phyloP scores from a whole-genome alignment of 225 moss, liverwort and hornwort species.

The Asterella californica region DNA sequence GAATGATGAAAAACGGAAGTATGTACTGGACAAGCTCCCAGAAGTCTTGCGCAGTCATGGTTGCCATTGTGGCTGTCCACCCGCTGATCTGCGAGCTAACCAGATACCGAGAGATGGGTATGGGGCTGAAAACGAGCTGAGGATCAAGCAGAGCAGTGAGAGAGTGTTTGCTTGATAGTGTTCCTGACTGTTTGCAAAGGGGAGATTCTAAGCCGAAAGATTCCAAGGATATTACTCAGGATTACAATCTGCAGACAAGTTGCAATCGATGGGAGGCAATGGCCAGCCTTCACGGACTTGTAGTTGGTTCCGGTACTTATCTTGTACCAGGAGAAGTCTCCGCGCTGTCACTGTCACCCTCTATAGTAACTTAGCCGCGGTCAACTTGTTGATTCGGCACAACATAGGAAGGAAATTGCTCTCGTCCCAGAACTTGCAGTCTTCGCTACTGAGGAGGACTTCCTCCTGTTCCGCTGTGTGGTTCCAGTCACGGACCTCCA shows the following conservation, averaged over 20 bases:
- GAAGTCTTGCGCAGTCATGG: constrained; percentile 21
- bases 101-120: neutral
- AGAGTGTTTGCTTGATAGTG: neutral
- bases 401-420: neutral
- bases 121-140: neutral
- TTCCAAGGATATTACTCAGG: neutral
- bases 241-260: neutral
- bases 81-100: neutral
- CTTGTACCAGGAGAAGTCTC: neutral
- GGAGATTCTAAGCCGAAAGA: neutral
- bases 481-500: neutral
- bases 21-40: constrained; percentile 23
- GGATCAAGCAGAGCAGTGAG: neutral
- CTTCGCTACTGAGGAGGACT: neutral
- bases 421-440: neutral
- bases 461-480: neutral
- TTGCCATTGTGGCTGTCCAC: constrained; percentile 9
- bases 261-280: neutral
- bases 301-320: neutral
- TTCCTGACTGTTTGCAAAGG: neutral
- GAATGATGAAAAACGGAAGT: constrained; percentile 19
- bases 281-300: constrained; percentile 4
- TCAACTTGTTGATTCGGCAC: neutral
- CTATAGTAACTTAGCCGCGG: neutral
- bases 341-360: neutral